Evolutionary conservation across 345 rosid genomes (phyloP), one percentile per base, ranked within the genome.

Genomic region (Bruguiera parviflora): DNA sequence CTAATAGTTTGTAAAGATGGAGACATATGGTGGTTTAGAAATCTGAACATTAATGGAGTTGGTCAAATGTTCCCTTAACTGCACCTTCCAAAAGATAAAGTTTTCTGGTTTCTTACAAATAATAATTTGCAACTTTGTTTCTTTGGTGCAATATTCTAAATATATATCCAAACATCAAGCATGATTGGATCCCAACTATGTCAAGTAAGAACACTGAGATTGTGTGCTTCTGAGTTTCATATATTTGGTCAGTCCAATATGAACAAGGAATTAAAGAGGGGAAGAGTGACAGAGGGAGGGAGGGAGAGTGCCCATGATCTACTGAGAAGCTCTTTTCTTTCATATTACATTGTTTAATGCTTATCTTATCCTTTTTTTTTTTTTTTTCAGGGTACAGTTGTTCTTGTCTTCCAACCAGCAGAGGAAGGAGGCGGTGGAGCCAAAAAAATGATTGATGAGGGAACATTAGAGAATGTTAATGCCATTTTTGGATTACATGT

Each of bases 401-500:
- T 84, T 71, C 87, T 89, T 27, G 81, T 94, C 43, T 94, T 94
- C 67, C 98, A 94, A 81, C 98, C 98, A 57, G 97, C 96, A n/a
- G 97, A 94, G 82, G 98, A 94, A 88, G 97, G 96, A 67, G 88
- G 92, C 15, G 96, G 88, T 22, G 97, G 96, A 24, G 97, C 97
- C 16, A 84, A 87, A 78, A 70, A 71, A 61, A 84, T 94, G 77
- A 66, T 88, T 39, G 95, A 94, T 43, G 88, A 82, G 3, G 96
- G 97, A 49, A 88, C 80, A 25, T 66, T 94, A 71, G 83, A 91
- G 66, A 84, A 88, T 65, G 89, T 94, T 24, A 72, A 84, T 21
- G 98, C 89, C 35, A 89, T 91, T 69, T 91, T 88, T 63, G 97
- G 92, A 8, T 73, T 88, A 49, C 98, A 91, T 75, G 82, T 94